Base-by-base conservation (phyloP, 495 filamentous ascomycete genomes). In the Penicillium lividum region DNA sequence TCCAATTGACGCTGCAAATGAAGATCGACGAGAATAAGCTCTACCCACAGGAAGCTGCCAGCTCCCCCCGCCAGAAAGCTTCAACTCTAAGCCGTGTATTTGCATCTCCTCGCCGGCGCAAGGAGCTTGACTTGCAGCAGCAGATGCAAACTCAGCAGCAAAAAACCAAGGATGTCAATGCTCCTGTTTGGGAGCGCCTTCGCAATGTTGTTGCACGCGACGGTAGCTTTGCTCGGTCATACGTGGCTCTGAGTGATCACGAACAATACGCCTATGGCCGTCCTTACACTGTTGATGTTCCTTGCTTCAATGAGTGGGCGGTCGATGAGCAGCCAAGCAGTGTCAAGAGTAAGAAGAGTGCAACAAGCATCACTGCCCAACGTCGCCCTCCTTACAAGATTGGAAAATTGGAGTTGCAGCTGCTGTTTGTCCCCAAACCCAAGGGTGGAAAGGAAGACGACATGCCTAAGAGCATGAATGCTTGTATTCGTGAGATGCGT, bases 221-320 rank as follows among this genome's bases (percentile, higher is more conserved):
- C 69, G 94, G 94, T 46, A 93, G 89, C 66, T 98, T 98, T 69
- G 94, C 86, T 49, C 88, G 95, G 48, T 86, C 94, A 9, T 98
- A 98, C 62, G 86, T 98, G 10, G 90, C 89, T 58, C 83, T 98
- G 43, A 94, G 92, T 73, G 91, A 96, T 66, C 92, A 97, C 68
- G 94, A 98, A 68, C 71, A 85, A 18, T 80, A 84, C 40, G 92
- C 91, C 56, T 98, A 87, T 64, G 94, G 94, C 16, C 86, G 92
- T 38, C 90, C 90, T 22, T 89, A 94, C 61, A 87, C 83, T 51
- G 91, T 91, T 42, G 92, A 97, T 60, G 82, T 97, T 49, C 88
- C 92, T 16, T 92, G 91, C 68, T 98, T 96, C 78, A 98, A 98
- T 66, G 95, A 98, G 74, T 98, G 94, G 94, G 95, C 94, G 10